Percentiles rank a stretch among this genome's conserved stretches.
Conservation (phyloP, 768 basidiomycete species). For the Phanerodontia chrysosporium region DNA sequence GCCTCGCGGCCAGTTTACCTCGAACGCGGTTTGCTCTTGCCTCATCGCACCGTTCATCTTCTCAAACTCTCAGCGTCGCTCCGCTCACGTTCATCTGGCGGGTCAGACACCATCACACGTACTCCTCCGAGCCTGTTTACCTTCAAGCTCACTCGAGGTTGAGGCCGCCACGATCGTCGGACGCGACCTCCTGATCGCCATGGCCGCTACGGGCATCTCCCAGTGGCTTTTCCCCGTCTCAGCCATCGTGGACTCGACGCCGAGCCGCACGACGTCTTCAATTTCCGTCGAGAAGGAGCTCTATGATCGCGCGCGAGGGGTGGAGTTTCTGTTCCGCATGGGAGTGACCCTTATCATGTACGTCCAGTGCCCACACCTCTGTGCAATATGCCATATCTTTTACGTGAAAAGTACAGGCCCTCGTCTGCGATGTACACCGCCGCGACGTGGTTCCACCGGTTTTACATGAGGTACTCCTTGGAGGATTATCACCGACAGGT, state of each 20-base stretch:
- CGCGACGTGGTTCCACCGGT: conserved; percentile 87
- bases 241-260: conserved; percentile 49
- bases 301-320: conserved; percentile 74
- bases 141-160: neutral
- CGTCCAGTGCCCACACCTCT: conserved; percentile 29
- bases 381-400: conserved; percentile 11
- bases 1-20: conserved; percentile 2
- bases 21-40: neutral
- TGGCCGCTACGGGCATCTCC: conserved; percentile 21
- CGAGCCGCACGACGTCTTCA: conserved; percentile 45
- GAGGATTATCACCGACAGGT: conserved; percentile 81
- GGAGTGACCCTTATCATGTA: conserved; percentile 76
- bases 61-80: neutral
- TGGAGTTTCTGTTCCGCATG: conserved; percentile 82
- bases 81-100: neutral
- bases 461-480: conserved; percentile 85
- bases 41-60: neutral
- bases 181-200: conserved; percentile 6
- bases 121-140: neutral
- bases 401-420: conserved; percentile 43
- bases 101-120: neutral
- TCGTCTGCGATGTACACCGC: conserved; percentile 82
- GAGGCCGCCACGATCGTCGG: neutral
- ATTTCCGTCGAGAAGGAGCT: conserved; percentile 59
- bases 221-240: conserved; percentile 75